Evolutionary conservation across 148 eudicot genomes (phyloP).

Genomic region (Camellia japonica): DNA sequence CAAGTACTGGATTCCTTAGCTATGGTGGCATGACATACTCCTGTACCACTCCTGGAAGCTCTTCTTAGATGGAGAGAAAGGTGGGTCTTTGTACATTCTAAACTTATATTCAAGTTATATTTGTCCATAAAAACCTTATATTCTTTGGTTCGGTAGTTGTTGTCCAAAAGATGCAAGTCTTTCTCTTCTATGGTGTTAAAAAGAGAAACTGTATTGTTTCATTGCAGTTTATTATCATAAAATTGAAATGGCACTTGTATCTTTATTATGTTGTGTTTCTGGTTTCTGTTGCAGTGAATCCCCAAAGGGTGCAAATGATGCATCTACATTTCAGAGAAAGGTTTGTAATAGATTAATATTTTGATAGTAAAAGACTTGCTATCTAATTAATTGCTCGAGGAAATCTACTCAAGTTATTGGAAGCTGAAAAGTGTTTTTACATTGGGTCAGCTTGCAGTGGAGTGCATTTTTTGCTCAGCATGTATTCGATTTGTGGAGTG

Average conservation of each 20-base stretch:
- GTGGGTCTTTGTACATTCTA: conserved; percentile 28
- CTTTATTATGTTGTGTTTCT: conserved; percentile 6
- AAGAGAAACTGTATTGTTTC: not conserved
- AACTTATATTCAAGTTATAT: not conserved
- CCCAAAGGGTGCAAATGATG: conserved; percentile 95
- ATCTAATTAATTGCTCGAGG: not conserved
- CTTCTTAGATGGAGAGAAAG: conserved; percentile 97
- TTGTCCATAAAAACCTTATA: not conserved
- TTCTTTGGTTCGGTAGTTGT: not conserved
- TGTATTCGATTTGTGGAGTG: conserved; percentile 98
- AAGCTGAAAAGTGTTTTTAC: conserved; percentile 9
- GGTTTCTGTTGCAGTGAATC: conserved; percentile 66
- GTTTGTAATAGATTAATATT: conserved; percentile 34
- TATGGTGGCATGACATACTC: conserved; percentile 98
- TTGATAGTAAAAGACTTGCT: not conserved
- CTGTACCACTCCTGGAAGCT: conserved; percentile 95
- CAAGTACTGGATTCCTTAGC: conserved; percentile 98
- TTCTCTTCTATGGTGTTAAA: not conserved
- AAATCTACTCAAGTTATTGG: not conserved
- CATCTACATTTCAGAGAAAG: conserved; percentile 97
- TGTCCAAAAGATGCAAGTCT: not conserved
- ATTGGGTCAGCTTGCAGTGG: conserved; percentile 87
- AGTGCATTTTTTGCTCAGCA: conserved; percentile 99
- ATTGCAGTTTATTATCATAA: not conserved
- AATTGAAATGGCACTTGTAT: not conserved